These are phyloP conservation scores for Spatholobus suberectus DNA, from an alignment of 306 rosid species.

Conservation along the genomic window DNA sequence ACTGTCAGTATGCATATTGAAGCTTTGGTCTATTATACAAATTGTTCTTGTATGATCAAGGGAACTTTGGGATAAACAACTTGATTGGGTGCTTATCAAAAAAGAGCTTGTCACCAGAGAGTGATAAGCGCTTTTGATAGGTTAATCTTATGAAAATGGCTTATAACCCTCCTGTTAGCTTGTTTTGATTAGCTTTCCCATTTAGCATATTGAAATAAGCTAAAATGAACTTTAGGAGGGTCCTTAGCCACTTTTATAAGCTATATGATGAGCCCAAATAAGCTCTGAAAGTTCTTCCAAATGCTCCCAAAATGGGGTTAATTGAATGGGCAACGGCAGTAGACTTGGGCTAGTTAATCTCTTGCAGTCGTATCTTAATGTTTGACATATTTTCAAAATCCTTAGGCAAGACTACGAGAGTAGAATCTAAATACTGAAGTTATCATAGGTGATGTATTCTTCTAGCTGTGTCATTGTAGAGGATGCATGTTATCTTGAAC, in stretches of 20 bases:
- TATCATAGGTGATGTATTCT: slow-evolving; percentile 6
- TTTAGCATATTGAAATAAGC: not conserved
- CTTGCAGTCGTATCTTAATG: not conserved
- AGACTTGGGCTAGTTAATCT: not conserved
- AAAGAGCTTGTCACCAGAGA: not conserved
- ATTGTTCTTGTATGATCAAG: not conserved
- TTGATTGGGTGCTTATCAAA: not conserved
- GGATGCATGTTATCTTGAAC: slow-evolving; percentile 26
- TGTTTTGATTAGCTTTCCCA: not conserved
- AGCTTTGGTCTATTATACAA: slow-evolving; percentile 1
- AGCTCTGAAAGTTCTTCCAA: not conserved
- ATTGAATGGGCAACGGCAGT: not conserved
- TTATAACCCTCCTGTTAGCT: not conserved
- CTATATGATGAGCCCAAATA: not conserved
- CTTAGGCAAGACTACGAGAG: not conserved
- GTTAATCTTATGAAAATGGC: not conserved
- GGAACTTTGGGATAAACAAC: not conserved
- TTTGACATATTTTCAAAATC: not conserved
- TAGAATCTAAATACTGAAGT: not conserved
- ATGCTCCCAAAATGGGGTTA: not conserved
- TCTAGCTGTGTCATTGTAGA: not conserved
- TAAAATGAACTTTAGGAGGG: not conserved
- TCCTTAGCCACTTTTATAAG: not conserved
- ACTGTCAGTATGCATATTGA: not conserved
- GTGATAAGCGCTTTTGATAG: not conserved